Conservation (phyloP, 345 rosid genomes). For the Corymbia maculata region DNA sequence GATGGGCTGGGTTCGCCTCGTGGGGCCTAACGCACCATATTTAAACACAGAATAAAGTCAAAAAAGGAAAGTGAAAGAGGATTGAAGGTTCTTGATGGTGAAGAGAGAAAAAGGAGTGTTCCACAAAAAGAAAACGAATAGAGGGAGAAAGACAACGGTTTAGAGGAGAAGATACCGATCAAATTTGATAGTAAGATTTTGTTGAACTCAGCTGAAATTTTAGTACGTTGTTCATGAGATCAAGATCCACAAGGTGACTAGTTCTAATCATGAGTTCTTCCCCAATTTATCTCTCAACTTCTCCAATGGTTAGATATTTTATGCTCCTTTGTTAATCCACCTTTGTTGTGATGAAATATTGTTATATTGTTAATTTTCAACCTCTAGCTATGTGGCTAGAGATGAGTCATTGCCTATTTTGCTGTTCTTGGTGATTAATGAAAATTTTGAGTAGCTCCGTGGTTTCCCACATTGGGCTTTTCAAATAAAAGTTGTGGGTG, state of each 20-base stretch:
- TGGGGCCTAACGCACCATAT: neutral
- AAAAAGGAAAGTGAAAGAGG: neutral
- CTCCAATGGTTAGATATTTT: neutral
- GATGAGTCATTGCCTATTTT: neutral
- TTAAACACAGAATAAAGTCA: neutral
- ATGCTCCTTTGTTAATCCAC: neutral
- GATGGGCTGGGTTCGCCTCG: neutral
- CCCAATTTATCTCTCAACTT: neutral
- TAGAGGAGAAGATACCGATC: neutral
- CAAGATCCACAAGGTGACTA: neutral
- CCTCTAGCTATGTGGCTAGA: neutral
- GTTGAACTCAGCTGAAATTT: neutral
- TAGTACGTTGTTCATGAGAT: neutral
- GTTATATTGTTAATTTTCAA: neutral
- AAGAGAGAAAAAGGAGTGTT: neutral
- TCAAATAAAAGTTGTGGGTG: neutral
- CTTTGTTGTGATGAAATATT: neutral
- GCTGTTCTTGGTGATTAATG: neutral
- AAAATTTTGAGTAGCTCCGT: neutral
- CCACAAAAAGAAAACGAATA: rapidly evolving
- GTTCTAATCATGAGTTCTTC: neutral
- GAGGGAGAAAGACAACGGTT: neutral
- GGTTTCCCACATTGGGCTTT: neutral
- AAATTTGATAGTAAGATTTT: neutral
- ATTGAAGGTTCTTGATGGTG: neutral